Conservation (phyloP, 768 basidiomycete genomes). For the Trametes elegans region DNA sequence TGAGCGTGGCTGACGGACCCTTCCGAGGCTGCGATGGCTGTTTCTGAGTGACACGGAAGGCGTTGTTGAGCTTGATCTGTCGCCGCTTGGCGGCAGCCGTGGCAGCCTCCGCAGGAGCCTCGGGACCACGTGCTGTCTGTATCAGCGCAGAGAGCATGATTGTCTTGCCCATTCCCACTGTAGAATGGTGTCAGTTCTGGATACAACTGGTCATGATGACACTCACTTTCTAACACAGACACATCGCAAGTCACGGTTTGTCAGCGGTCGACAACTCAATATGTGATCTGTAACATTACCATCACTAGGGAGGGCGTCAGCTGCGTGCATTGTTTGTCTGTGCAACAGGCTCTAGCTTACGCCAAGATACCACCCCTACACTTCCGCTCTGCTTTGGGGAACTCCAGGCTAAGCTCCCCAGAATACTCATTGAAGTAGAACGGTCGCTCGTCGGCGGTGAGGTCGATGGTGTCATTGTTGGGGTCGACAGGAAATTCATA, state of each 20-base stretch:
- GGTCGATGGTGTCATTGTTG: conserved; percentile 59
- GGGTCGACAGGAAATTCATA: conserved; percentile 72
- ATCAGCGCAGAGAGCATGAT: conserved; percentile 92
- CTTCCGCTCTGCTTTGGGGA: conserved; percentile 76
- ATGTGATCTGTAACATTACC: not conserved
- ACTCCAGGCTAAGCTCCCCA: conserved; percentile 82
- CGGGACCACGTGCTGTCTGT: conserved; percentile 63
- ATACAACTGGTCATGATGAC: not conserved
- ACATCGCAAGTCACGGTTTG: not conserved
- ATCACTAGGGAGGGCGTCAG: not conserved
- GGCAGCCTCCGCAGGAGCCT: conserved; percentile 30
- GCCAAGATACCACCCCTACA: conserved; percentile 90
- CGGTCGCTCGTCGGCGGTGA: conserved; percentile 71
- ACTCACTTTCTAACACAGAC: not conserved
- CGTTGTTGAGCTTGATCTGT: conserved; percentile 60
- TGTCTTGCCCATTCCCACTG: conserved; percentile 96
- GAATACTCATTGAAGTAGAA: conserved; percentile 94
- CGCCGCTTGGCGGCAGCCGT: conserved; percentile 40
- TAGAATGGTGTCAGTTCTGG: not conserved
- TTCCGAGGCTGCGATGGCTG: conserved; percentile 31
- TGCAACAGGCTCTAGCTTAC: no score
- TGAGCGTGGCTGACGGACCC: conserved; percentile 67
- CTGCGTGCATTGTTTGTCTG: no score
- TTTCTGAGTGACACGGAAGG: conserved; percentile 48
- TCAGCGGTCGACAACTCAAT: not conserved